These are phyloP conservation scores for Rubroshorea leprosula DNA, from an alignment of 345 rosid species.

Conservation along the genomic window DNA sequence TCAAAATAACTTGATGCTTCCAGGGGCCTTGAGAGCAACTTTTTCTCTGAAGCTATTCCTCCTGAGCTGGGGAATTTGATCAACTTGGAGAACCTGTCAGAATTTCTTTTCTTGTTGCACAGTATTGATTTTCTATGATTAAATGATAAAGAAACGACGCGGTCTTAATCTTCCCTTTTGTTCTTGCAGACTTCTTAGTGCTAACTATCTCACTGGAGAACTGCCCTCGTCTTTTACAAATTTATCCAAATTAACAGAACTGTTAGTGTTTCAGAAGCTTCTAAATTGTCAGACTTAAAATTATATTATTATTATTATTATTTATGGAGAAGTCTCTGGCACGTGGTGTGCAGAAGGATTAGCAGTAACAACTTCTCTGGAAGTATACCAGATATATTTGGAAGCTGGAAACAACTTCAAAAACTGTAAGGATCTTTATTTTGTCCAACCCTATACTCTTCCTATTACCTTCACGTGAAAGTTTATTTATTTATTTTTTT, in stretches of 20 bases:
- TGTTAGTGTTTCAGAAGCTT: constrained; percentile 8
- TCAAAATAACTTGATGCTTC: background rate
- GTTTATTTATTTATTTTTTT: background rate
- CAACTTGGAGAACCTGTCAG: constrained; percentile 17
- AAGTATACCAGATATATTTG: constrained; percentile 11
- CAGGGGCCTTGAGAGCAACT: constrained; percentile 17
- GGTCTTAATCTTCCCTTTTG: background rate
- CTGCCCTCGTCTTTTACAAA: constrained; percentile 8
- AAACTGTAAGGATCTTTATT: constrained; percentile 11
- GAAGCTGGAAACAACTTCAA: constrained; percentile 12
- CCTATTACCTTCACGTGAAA: background rate
- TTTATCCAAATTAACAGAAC: constrained; percentile 10
- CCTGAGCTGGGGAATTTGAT: constrained; percentile 15
- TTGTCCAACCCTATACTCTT: no score
- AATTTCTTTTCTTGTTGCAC: background rate
- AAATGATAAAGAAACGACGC: background rate
- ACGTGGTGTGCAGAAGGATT: constrained; percentile 16
- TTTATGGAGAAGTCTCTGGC: no score
- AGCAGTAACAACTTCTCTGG: constrained; percentile 23
- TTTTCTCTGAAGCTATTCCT: constrained; percentile 16
- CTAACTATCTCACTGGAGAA: constrained; percentile 14
- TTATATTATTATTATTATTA: no score
- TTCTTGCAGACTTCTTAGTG: constrained; percentile 9
- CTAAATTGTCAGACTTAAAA: background rate
- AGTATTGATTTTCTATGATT: background rate